Conservation (phyloP, 768 basidiomycete genomes). For the Antrodiella citrinella region DNA sequence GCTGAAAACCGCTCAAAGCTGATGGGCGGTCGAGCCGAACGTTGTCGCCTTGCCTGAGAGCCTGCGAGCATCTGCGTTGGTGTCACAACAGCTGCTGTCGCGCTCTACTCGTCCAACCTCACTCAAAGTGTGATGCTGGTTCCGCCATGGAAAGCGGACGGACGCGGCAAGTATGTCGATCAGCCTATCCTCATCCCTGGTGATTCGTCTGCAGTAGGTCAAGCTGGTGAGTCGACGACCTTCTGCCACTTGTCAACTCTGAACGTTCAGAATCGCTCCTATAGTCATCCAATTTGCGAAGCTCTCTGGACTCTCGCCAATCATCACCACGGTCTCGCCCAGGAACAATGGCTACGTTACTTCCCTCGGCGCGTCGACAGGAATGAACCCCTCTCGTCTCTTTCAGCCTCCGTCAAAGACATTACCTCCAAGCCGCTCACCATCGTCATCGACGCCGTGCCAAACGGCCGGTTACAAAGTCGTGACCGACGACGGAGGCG, state of each 20-base stretch:
- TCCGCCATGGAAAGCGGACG: constrained; percentile 3
- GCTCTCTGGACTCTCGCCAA: constrained; percentile 20
- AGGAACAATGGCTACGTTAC: constrained; percentile 13
- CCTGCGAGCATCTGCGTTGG: too few species aligned
- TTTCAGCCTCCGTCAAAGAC: too few species aligned
- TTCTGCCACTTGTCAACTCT: too few species aligned
- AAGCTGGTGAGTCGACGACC: background rate
- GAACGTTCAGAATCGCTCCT: background rate
- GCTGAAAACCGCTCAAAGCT: too few species aligned
- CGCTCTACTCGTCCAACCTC: constrained; percentile 4
- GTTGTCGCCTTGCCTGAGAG: too few species aligned
- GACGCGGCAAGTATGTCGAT: background rate
- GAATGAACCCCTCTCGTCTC: background rate
- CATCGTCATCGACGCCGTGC: constrained; percentile 28
- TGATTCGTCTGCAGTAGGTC: background rate
- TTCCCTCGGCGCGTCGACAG: constrained; percentile 20
- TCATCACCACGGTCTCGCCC: constrained; percentile 21
- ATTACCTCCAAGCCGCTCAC: constrained; percentile 6
- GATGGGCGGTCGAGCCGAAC: too few species aligned
- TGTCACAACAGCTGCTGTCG: constrained; percentile 1
- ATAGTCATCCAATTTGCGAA: constrained; percentile 21
- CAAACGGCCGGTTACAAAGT: constrained; percentile 27
- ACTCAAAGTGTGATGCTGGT: background rate
- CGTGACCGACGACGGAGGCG: constrained; percentile 34
- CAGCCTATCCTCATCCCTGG: too few species aligned